Base-by-base conservation (phyloP, 495 filamentous ascomycete species). In the Aspergillus saccharolyticus region DNA sequence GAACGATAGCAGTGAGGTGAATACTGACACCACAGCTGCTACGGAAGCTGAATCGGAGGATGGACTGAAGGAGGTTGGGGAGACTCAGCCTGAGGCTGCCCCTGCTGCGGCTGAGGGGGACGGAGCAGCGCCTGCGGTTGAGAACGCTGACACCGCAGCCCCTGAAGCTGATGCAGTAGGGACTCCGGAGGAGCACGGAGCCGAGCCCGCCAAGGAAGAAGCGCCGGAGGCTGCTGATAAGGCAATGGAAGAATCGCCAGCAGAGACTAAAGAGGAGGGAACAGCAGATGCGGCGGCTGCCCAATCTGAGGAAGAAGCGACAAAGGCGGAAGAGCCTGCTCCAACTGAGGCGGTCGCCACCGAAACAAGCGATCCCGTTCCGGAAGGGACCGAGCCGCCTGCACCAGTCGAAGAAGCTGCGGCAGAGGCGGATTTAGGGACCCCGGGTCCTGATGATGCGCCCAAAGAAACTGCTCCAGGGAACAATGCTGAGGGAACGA, bases 241-340 rank as follows among this genome's bases (percentile, higher is more conserved):
- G 51, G 16, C 63, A 12, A 39, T 8, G 20, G 50, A 60, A 19
- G 42, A 58, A 14, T 10, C 58, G 42, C 28, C 43, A 39, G 24
- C 43, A 52, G 53, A 53, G 16, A 44, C 63, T 17, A 42, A 43
- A 20, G 45, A 20, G 21, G 62, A 57, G 4, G 17, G 21, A 33
- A 39, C 56, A 24, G 39, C 48, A 44, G 59, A 39, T 9, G n/a
- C 43, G 43, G 19, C 52, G 3, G 52, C 21, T 15, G n/a, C 44
- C 20, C 18, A 52, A 21, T 19, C 48, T 15, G 52, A 55, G 5
- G 20, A 3, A 9, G 42, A 33, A 8, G 8, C 44, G 73, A 72
- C 21, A 10, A n/a, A 51, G 22, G 43, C 19, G 15, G 49, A 44
- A 25, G 53, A 53, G 15, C 15, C 18, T 7, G n/a, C 16, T 24